Evolutionary conservation across 495 filamentous ascomycete species (phyloP), one percentile per base, ranked within the genome.

Genomic region (Penicillium lividum): DNA sequence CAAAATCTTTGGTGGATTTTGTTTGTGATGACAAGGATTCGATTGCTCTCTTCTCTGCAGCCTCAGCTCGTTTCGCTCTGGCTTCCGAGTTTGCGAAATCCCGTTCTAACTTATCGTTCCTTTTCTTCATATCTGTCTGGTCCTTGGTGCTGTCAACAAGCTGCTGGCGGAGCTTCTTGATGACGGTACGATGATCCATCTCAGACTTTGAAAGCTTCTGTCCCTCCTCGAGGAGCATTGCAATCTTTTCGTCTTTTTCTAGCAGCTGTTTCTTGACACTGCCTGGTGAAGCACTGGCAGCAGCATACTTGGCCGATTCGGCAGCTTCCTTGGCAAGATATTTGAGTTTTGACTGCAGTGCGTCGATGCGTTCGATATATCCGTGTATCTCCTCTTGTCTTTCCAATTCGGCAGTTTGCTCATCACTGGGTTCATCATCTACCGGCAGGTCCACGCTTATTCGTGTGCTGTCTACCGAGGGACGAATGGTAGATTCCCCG

Each of bases 281-380:
- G 3, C 87, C 86, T 0, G 83, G 68, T 8, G 84, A 76, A 3
- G 88, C 84, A 16, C 80, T 77, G 5, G 80, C 72, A 3, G 84
- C 86, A 4, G 86, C 82, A 51, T 80, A 82, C 59, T 84, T 83
- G 5, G 92, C 87, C 0, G 87, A 78, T 30, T 91, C 89, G 1
- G 88, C 84, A 36, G 88, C 86, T 60, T 92, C 88, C 53, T 86
- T 87, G 3, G 92, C 86, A 5, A 98, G 80, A 68, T 93, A 96
- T 54, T 90, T 86, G 28, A 98, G 78, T 67, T 97, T 97, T 7
- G 90, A 84, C 68, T 97, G 89, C 9, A 98, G 77, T 18, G 95
- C 89, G 73, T 98, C 94, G 40, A 98, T 96, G 3, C 90, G 86
- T 72, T 97, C 94, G 11, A 93, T 83, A 57, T 95, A 93, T 10